Evolutionary conservation across 805 yeast species (phyloP).

Genomic region (Wickerhamomyces queroliae): DNA sequence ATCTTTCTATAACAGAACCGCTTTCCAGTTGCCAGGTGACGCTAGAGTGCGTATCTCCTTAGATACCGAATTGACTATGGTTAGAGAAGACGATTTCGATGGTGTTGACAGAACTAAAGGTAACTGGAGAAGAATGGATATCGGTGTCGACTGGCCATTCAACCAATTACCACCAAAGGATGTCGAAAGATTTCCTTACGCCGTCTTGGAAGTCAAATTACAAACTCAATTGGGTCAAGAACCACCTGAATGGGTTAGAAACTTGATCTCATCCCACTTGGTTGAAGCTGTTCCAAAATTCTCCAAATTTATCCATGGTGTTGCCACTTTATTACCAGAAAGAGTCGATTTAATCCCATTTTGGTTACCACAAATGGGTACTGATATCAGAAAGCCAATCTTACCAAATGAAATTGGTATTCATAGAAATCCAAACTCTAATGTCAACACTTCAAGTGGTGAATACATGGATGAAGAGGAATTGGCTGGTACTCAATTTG

Average conservation of each 20-base stretch:
- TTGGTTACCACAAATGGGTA: slow-evolving; percentile 97
- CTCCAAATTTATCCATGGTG: slow-evolving; percentile 95
- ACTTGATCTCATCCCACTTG: slow-evolving; percentile 82
- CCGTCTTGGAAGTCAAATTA: slow-evolving; percentile 92
- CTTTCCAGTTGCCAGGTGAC: slow-evolving; percentile 98
- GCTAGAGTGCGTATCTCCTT: slow-evolving; percentile 98
- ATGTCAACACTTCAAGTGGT: slow-evolving; percentile 37
- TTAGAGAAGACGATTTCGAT: slow-evolving; percentile 95
- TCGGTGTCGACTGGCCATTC: slow-evolving; percentile 97
- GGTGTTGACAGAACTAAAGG: slow-evolving; percentile 84
- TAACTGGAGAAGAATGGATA: slow-evolving; percentile 98
- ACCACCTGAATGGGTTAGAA: slow-evolving; percentile 97
- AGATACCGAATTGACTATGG: slow-evolving; percentile 96
- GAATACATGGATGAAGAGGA: slow-evolving; percentile 70
- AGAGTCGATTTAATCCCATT: slow-evolving; percentile 83
- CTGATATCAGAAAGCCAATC: slow-evolving; percentile 87
- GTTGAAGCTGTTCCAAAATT: slow-evolving; percentile 98
- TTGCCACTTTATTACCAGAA: slow-evolving; percentile 86
- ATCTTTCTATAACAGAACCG: slow-evolving; percentile 96
- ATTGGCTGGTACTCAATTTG: slow-evolving; percentile 43
- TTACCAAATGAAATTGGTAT: slow-evolving; percentile 28
- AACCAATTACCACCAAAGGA: slow-evolving; percentile 78
- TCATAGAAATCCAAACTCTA: slow-evolving; percentile 18
- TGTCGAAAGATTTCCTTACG: slow-evolving; percentile 92
- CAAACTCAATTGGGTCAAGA: slow-evolving; percentile 99